Percentiles rank a stretch among this genome's conserved stretches.
Evolutionary conservation across 768 basidiomycete species (phyloP).

Genomic region (Leccinum subgranulosum): DNA sequence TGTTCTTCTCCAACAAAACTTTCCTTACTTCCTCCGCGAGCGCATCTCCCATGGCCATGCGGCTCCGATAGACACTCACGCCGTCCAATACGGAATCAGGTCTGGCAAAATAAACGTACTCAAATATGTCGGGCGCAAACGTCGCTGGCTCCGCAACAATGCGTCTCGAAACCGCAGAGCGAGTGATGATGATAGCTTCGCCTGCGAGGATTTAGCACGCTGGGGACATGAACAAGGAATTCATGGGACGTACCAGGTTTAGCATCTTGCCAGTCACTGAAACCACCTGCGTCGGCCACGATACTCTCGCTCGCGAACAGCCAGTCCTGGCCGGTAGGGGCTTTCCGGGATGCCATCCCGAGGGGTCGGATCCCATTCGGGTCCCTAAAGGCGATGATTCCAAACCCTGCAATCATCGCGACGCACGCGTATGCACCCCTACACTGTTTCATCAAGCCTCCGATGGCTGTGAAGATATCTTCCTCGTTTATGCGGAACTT

Average conservation of each 20-base stretch:
- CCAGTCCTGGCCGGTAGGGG: constrained; percentile 69
- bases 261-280: constrained; percentile 91
- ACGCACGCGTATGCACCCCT: constrained; percentile 96
- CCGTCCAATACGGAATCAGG: constrained; percentile 98
- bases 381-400: constrained; percentile 96
- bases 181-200: constrained; percentile 95
- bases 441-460: constrained; percentile 83
- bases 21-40: constrained; percentile 84
- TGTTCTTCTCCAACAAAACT: constrained; percentile 61
- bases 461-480: constrained; percentile 94
- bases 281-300: constrained; percentile 91
- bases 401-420: constrained; percentile 99
- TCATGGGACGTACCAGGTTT: constrained; percentile 62
- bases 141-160: constrained; percentile 65
- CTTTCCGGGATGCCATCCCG: constrained; percentile 74
- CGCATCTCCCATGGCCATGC: constrained; percentile 99
- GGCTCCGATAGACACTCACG: constrained; percentile 93
- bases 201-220: constrained; percentile 43
- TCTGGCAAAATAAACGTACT: constrained; percentile 97
- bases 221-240: not conserved
- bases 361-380: constrained; percentile 96
- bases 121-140: constrained; percentile 98
- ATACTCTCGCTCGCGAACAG: constrained; percentile 94
- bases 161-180: constrained; percentile 68
- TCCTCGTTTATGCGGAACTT: constrained; percentile 99